Evolutionary conservation across 768 basidiomycete genomes (phyloP), one percentile per base, ranked within the genome.

Genomic region (Kwoniella newhampshirensis): DNA sequence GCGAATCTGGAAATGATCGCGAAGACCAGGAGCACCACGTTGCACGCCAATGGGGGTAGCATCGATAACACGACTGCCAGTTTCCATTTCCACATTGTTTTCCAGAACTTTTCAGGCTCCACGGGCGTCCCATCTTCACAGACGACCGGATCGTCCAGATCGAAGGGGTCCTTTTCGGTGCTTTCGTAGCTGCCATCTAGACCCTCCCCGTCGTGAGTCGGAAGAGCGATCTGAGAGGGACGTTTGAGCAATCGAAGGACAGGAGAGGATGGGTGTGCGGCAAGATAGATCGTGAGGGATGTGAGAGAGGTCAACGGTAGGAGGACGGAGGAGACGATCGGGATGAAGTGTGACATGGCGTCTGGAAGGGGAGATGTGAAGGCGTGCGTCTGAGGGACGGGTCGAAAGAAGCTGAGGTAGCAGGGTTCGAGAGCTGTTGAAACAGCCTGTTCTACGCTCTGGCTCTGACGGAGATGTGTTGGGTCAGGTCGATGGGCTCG

Each of bases 151-250:
- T 73, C 67, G 21, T 62, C 43, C 3, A 73, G 27, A 37, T 68
- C 64, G 60, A 73, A 73, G 9, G 68, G 66, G 51, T 73, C 71
- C 37, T 72, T 72, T 23, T 62, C 64, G 4, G 13, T 21, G 3
- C n/a, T 23, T 17, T 59, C 54, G 20, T 30, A 12, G 4, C 26
- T 32, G 4, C 56, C 63, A 36, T 62, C 45, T 17, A 73, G 51
- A 8, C 37, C 57, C 41, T 73, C 71, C 35, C 64, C 54, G 4
- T 48, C 55, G 28, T 58, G 54, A 3, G 44, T 59, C 0, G 71
- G 71, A 7, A 73, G 58, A 6, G 59, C 50, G 28, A 73, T 63
- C 15, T 28, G 48, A 8, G 30, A 30, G 13, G 30, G 45, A 25
- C 48, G 44, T 9, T 21, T 25, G 20, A 62, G 47, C 21, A 62